Conservation (phyloP, 768 basidiomycete species). For the Cytidiella melzeri region DNA sequence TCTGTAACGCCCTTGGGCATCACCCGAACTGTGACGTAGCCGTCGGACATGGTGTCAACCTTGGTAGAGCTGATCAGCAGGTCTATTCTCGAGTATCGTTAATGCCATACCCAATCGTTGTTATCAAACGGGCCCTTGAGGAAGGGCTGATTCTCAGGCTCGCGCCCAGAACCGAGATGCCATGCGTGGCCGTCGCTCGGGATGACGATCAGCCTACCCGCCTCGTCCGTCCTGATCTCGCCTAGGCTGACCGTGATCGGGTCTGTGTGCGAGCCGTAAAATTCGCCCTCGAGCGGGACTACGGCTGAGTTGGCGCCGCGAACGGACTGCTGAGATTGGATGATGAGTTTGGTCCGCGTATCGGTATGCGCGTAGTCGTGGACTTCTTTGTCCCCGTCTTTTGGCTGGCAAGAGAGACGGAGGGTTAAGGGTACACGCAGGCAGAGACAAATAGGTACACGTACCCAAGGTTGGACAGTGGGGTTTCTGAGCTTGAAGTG, state of each 20-base stretch:
- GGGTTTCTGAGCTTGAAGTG: conserved; percentile 14
- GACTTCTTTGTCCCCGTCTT: too few species aligned
- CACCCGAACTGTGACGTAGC: conserved; percentile 24
- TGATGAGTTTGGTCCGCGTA: too few species aligned
- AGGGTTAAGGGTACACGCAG: too few species aligned
- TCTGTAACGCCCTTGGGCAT: conserved; percentile 1
- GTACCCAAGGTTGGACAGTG: too few species aligned
- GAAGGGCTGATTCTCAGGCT: conserved; percentile 16
- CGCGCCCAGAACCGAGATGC: neutral
- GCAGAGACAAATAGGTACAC: too few species aligned
- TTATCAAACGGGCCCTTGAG: conserved; percentile 27
- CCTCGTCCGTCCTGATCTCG: conserved; percentile 19
- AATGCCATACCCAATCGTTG: conserved; percentile 30
- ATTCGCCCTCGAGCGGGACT: conserved; percentile 14
- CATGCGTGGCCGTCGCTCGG: conserved; percentile 15
- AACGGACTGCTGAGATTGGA: conserved; percentile 1
- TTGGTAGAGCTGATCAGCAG: too few species aligned
- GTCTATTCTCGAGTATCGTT: too few species aligned
- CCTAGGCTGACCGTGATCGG: conserved; percentile 19
- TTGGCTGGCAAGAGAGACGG: too few species aligned
- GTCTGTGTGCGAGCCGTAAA: conserved; percentile 17
- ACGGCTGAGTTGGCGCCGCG: neutral
- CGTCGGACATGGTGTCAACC: conserved; percentile 30
- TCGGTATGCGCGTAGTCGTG: too few species aligned
- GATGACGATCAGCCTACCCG: conserved; percentile 28